Base-by-base conservation (phyloP, 768 basidiomycete genomes). In the Phaffia australis region DNA sequence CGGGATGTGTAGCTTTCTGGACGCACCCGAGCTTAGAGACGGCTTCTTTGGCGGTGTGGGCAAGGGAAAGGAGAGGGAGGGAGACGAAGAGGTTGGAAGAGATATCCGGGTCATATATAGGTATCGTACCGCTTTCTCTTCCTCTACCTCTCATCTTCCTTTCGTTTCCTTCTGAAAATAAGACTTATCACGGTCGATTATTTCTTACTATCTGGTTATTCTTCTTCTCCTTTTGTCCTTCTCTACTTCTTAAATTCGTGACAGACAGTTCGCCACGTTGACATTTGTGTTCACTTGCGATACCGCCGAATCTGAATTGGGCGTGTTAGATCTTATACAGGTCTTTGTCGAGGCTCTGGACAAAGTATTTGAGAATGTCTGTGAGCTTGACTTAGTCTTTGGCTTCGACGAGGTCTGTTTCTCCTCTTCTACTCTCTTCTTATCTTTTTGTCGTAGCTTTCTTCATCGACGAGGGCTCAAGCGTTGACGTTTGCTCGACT, bases 341-440 rank as follows among this genome's bases (percentile, higher is more conserved):
- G 95, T 99, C 21, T 91, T 99, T 73, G 95, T 99, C 66, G 95
- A 99, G 79, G 87, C 89, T 3, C 81, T 99, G 47, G 95, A 99
- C 77, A 81, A 91, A 48, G 85, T 90, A 19, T 99, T 98, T 74
- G 91, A 95, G 79, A 98, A 97, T 73, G 95, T 99, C 0, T 98
- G 95, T 77, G 95, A 99, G 76, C 80, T 99, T 55, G 95, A 99
- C 76, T 81, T 99, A 16, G 93, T 99, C 60, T 99, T 98, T 76
- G 93, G 97, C 76, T 99, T 97, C 73, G 95, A 98, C 75, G 92
- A 98, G 81, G 93, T 89, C 71, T 42, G 81, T 69, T 32, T 35
- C 7, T 42, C 9, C 1, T 52, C 56, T 61, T 48, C 56, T 23
- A 51, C 42, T 52, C 15, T 25, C 16, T 42, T 42, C 35, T 42